Base-by-base conservation (phyloP, 805 yeast genomes). In the Candida ortonii region DNA sequence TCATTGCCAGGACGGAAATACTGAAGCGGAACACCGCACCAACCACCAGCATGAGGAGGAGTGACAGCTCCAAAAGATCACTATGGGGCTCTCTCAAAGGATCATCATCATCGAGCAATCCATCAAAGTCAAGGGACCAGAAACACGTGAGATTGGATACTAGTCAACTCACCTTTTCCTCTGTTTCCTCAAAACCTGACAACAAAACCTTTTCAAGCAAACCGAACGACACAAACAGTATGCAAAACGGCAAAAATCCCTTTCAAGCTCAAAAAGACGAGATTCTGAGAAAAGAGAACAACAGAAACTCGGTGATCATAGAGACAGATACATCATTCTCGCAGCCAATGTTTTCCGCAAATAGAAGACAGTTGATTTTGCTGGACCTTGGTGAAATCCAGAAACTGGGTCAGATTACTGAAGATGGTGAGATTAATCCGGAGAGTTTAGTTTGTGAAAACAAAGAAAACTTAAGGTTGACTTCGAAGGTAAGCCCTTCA, bases 11-110 rank as follows among this genome's bases (percentile, higher is more conserved):
- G n/a, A n/a, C n/a, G n/a, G n/a, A n/a, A n/a, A n/a, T n/a, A n/a
- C n/a, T n/a, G n/a, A n/a, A n/a, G n/a, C n/a, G n/a, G n/a, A n/a
- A n/a, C n/a, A 22, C 2, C 20, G 28, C 23, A 24, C 17, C 25
- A 17, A 21, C 20, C 15, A n/a, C n/a, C n/a, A n/a, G 5, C 24
- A 42, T 47, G 42, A 38, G 35, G 20, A 45, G 36, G 27, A 41
- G 42, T 17, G 42, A 43, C 8, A 34, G 34, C 21, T 34, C 46
- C 7, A 47, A 41, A 22, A 39, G 44, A 23, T 47, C 54, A 3
- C 29, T 49, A 18, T 49, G 54, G 54, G 43, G 48, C 13, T 36
- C 49, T 6, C 34, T 49, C 5, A 42, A 38, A 30, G 44, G 46
- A 4, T 38, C 46, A 7, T 24, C 42, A 6, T 38, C 45, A 10